These are phyloP conservation scores for Phytomonas francai DNA, from an alignment of 208 protist genomes.

Conservation along the genomic window DNA sequence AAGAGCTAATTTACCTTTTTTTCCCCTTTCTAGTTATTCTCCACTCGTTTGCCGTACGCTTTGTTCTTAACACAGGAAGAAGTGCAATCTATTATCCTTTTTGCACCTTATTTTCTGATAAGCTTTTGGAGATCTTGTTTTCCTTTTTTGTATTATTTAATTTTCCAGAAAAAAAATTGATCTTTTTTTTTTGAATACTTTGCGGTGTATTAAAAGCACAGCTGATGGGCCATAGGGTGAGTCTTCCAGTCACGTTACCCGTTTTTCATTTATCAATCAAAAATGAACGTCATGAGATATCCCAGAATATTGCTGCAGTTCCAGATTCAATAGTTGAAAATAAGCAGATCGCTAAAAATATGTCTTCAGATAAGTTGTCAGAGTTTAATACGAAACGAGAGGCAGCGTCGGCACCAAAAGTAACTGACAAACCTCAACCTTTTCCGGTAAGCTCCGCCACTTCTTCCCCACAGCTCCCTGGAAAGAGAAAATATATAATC, in stretches of 20 bases:
- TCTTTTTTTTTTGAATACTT: neutral
- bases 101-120: constrained; percentile 14
- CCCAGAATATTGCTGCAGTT: neutral
- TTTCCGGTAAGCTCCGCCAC: neutral
- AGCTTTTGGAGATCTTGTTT: neutral
- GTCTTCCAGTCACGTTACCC: neutral
- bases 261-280: neutral
- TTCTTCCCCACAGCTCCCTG: constrained; percentile 25
- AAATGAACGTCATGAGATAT: neutral
- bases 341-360: neutral
- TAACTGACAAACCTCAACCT: neutral
- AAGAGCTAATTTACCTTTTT: constrained; percentile 11
- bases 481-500: constrained; percentile 81
- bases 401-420: neutral
- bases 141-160: constrained; percentile 8
- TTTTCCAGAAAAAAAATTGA: constrained; percentile 9
- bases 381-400: neutral
- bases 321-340: neutral
- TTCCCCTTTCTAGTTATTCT: constrained; percentile 2
- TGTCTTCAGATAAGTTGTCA: neutral
- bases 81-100: constrained; percentile 7
- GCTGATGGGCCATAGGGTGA: neutral
- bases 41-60: neutral
- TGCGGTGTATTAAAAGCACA: neutral
- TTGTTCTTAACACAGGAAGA: neutral